Evolutionary conservation across 2,329 filamentous ascomycete species (phyloP), one percentile per base, ranked within the genome.

Genomic region (Trichoderma sp.): DNA sequence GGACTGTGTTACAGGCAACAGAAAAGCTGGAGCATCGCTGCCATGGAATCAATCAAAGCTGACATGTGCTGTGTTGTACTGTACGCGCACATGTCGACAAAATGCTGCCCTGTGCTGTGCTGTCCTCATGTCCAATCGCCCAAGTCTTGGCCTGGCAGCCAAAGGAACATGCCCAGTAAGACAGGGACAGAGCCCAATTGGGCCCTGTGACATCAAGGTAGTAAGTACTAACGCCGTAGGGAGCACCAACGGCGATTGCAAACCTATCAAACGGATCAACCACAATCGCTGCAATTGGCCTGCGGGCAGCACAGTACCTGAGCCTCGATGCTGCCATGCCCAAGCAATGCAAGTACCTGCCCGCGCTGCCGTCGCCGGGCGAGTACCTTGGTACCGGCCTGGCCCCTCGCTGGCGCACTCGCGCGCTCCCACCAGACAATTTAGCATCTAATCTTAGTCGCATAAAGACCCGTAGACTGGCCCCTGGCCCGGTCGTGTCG

Each of bases 381-480:
- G 35, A 57, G 27, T 65, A 56, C 61, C n/a, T n/a, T n/a, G n/a
- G n/a, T n/a, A n/a, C n/a, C n/a, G n/a, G n/a, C n/a, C 35, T 57
- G 15, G 10, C 32, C 58, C 61, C 52, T 35, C 32, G 50, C 61
- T 48, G 61, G 61, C 61, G 52, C 61, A 52, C 59, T 57, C 53
- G 53, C 53, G 53, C 53, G 53, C 53, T 57, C 53, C 53, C 59
- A 63, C 50, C 50, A 53, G 25, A 54, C 61, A 57, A 34, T 48
- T 65, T 65, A 65, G 61, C 64, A 67, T 59, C 64, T 39, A 67
- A 67, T 67, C 64, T 67, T 58, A 67, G 64, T 59, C 64, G 64
- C 64, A 67, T 67, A 67, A 59, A 67, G 64, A 67, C 64, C 64
- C 54, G 64, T 58, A 34, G 12, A 37, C 60, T 54, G 61, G 52